Percentiles rank a stretch among this genome's conserved stretches.
phyloP scores from a whole-genome alignment of 768 basidiomycete species.

The Cystofilobasidium capitatum region DNA sequence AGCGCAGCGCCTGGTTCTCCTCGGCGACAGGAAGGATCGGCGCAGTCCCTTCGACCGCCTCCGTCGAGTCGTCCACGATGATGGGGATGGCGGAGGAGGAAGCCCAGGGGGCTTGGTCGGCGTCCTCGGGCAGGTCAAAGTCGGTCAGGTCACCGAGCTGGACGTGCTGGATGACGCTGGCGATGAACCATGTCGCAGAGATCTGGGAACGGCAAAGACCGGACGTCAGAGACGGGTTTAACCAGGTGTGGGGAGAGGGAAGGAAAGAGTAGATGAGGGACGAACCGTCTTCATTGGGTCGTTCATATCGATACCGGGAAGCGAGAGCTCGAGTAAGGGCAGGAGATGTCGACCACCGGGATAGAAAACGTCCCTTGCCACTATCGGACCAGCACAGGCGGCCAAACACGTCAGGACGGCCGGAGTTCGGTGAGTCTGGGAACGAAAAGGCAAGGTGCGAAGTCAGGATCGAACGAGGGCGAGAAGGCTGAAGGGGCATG shows the following conservation, averaged over 20 bases:
- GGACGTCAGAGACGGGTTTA: slow-evolving; percentile 24
- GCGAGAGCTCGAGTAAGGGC: slow-evolving; percentile 65
- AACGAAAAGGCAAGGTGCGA: neutral
- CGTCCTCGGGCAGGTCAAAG: slow-evolving; percentile 58
- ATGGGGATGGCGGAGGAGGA: slow-evolving; percentile 9
- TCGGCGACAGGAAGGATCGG: slow-evolving; percentile 15
- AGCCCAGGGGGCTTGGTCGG: slow-evolving; percentile 39
- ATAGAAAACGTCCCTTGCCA: slow-evolving; percentile 67
- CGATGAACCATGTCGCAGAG: slow-evolving; percentile 69
- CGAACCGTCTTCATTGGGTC: slow-evolving; percentile 33
- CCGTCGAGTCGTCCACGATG: slow-evolving; percentile 7
- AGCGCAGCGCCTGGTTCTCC: slow-evolving; percentile 26
- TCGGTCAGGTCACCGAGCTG: slow-evolving; percentile 65
- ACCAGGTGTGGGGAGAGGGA: neutral
- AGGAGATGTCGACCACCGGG: slow-evolving; percentile 68
- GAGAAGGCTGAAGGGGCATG: neutral
- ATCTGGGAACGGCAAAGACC: slow-evolving; percentile 34
- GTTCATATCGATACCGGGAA: slow-evolving; percentile 72
- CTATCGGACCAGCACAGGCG: slow-evolving; percentile 66
- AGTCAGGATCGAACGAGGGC: neutral
- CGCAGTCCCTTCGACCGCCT: slow-evolving; percentile 7
- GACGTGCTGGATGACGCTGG: slow-evolving; percentile 61
- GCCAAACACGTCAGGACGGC: slow-evolving; percentile 77
- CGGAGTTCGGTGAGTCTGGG: slow-evolving; percentile 69
- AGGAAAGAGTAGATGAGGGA: neutral